phyloP scores from a whole-genome alignment of 202 grass and related monocot genomes.

The Hordeum pubiflorum region DNA sequence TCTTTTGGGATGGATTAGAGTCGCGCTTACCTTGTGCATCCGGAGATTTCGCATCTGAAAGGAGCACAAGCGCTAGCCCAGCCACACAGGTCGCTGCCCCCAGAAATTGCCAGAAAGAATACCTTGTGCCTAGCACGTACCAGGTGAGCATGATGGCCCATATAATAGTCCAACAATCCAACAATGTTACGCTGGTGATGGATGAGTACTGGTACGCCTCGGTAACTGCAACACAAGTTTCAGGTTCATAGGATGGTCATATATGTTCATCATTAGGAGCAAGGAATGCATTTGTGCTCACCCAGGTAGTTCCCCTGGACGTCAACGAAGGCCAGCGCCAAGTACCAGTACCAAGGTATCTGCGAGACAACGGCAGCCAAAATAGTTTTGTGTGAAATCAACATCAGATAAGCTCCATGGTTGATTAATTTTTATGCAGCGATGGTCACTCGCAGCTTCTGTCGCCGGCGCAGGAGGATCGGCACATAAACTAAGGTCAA shows the following conservation, averaged over 20 bases:
- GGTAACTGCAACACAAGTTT: conserved; percentile 31
- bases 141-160: conserved; percentile 71
- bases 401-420: not conserved
- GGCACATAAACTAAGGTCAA: conserved; percentile 45
- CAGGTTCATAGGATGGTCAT: not conserved
- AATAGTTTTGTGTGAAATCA: not conserved
- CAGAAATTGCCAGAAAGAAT: conserved; percentile 39
- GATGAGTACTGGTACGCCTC: conserved; percentile 70
- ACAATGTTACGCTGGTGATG: conserved; percentile 51
- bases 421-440: not conserved
- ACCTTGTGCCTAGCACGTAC: conserved; percentile 44
- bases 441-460: conserved; percentile 31
- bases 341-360: conserved; percentile 68
- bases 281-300: not conserved
- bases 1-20: no score
- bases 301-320: conserved; percentile 48
- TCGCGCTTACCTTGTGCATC: conserved; percentile 10
- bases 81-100: conserved; percentile 34
- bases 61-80: conserved; percentile 38
- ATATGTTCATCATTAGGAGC: not conserved
- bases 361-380: not conserved
- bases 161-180: conserved; percentile 48
- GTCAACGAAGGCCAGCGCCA: conserved; percentile 44
- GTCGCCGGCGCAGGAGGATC: conserved; percentile 27
- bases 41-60: conserved; percentile 33